Percentiles rank a stretch among this genome's conserved stretches.
Conservation (phyloP, 129 eudicot species). For the Glebionis coronaria region DNA sequence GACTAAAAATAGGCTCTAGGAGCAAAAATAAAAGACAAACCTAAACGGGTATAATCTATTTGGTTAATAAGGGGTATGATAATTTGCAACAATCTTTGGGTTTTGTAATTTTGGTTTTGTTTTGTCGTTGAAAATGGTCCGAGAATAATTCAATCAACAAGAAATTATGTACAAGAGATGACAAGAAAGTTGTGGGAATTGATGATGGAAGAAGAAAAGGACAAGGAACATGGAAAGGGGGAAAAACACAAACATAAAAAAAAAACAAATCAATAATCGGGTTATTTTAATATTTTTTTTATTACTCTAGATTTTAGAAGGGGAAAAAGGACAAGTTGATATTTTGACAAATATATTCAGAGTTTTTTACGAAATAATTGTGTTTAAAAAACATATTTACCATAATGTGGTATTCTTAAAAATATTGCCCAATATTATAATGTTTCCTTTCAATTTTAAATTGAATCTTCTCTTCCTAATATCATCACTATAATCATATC, state of each 20-base stretch:
- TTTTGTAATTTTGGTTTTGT: conserved; percentile 4
- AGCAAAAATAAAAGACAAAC: conserved; percentile 20
- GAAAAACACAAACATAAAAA: not conserved
- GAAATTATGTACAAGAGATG: conserved; percentile 34
- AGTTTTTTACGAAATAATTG: too few relatives aligned
- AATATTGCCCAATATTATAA: too few relatives aligned
- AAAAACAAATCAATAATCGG: not conserved
- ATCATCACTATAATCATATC: too few relatives aligned
- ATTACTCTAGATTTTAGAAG: too few relatives aligned
- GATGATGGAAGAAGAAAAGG: not conserved
- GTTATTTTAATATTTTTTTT: too few relatives aligned
- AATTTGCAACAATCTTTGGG: conserved; percentile 9
- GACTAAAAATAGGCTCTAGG: conserved; percentile 12
- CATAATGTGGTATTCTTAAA: too few relatives aligned
- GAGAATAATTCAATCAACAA: conserved; percentile 41
- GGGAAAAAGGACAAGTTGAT: too few relatives aligned
- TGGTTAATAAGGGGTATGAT: conserved; percentile 1
- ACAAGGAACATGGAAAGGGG: conserved; percentile 11
- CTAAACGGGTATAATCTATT: conserved; percentile 6
- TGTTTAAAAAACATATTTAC: too few relatives aligned
- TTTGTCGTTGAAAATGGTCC: conserved; percentile 9
- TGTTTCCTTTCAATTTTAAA: too few relatives aligned
- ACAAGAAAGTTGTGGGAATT: conserved; percentile 23
- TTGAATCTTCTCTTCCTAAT: too few relatives aligned
- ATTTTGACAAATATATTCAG: too few relatives aligned